Evolutionary conservation across 2,329 filamentous ascomycete genomes (phyloP), one percentile per base, ranked within the genome.

Genomic region (Bipolaris victoriae): DNA sequence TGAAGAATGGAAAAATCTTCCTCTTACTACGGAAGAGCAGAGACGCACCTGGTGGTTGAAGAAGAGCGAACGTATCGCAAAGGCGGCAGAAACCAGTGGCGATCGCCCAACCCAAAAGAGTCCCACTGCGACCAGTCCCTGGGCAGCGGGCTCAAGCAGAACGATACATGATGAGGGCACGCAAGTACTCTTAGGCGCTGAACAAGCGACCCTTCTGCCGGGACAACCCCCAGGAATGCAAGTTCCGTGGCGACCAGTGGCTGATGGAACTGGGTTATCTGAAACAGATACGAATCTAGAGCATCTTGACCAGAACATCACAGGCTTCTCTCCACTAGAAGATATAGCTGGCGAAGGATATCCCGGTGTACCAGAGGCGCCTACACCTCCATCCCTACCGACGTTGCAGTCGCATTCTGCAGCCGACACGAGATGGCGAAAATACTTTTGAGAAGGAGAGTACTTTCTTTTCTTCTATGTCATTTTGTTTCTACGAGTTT

Each of bases 1-100:
- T 10, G 64, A 67, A 33, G 67, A 68, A 50, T 69, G 67, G 67
- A 66, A 55, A 39, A 51, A 24, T 7, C 41, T 63, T 5, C 64
- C 67, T 15, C 31, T 69, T 11, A 33, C 7, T 3, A 56, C 53
- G 18, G 63, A 64, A 18, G 47, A 49, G 26, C 48, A 68, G 26
- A 47, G 62, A 40, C 50, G 52, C 11, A 11, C 29, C 7, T 68
- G 64, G 66, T 64, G 64, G 64, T 40, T 45, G 13, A 49, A 26
- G n/a, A 26, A 62, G 55, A 51, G 41, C 22, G 18, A 47, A 44
- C 26, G 50, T 26, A 31, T 61, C 18, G 16, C 35, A 1, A 41
- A 33, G 11, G 33, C 48, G 24, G 31, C 41, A n/a, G 39, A 52
- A n/a, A 18, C 41, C 33, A 29, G 15, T 24, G 39, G n/a, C 3